Evolutionary conservation across 1,139 yeast genomes (phyloP).

Genomic region (Magnusiomyces paraingens): DNA sequence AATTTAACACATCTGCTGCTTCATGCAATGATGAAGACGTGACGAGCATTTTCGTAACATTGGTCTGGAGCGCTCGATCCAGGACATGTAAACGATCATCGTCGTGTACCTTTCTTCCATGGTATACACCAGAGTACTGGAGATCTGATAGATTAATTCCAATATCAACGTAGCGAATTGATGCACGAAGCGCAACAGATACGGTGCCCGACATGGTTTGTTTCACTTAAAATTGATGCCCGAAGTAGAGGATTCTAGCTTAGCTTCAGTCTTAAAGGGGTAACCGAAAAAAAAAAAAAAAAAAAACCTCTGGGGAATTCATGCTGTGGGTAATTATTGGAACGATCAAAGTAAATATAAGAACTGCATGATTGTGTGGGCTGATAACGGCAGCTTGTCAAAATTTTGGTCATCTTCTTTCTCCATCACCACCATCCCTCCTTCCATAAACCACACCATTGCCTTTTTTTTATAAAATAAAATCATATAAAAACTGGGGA

Average conservation of each 20-base stretch:
- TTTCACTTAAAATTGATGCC: background rate
- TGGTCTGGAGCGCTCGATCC: constrained; percentile 54
- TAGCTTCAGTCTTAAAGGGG: too few relatives aligned
- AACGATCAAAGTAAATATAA: too few relatives aligned
- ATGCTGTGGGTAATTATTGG: too few relatives aligned
- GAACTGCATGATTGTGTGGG: too few relatives aligned
- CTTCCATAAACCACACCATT: too few relatives aligned
- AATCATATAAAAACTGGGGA: too few relatives aligned
- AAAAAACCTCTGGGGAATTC: too few relatives aligned
- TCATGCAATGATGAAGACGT: constrained; percentile 79
- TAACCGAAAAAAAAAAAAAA: too few relatives aligned
- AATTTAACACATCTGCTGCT: constrained; percentile 43
- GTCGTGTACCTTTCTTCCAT: constrained; percentile 61
- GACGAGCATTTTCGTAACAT: constrained; percentile 64
- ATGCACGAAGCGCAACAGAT: background rate
- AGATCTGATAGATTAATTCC: constrained; percentile 86
- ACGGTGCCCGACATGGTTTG: background rate
- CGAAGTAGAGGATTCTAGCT: background rate
- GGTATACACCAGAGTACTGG: constrained; percentile 78
- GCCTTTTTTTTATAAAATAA: too few relatives aligned
- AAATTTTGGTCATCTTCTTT: too few relatives aligned
- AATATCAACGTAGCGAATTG: constrained; percentile 30
- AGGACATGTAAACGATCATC: constrained; percentile 61
- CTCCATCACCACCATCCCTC: too few relatives aligned
- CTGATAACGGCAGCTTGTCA: too few relatives aligned